These are phyloP conservation scores for Colletotrichum orbiculare DNA, from an alignment of 2,329 filamentous ascomycete species.

Conservation along the genomic window DNA sequence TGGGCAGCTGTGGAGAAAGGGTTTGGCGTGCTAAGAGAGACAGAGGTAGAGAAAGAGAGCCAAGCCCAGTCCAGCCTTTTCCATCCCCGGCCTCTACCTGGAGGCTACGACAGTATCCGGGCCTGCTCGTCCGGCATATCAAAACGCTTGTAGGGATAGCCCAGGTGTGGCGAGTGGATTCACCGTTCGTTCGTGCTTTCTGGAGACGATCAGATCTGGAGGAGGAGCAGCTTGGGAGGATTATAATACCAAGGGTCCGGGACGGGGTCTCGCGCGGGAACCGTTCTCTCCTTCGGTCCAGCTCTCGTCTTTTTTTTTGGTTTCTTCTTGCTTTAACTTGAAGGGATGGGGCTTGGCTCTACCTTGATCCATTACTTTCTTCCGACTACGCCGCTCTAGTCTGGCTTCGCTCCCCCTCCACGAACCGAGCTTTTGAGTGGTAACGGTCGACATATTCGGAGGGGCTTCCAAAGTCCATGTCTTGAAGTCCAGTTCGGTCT, in stretches of 20 bases:
- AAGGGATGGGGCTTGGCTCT: conserved; percentile 27
- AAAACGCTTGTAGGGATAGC: conserved; percentile 2
- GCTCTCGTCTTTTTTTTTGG: background rate
- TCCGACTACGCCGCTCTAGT: conserved; percentile 6
- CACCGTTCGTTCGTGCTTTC: background rate
- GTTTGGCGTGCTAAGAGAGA: background rate
- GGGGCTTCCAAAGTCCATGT: conserved; percentile 5
- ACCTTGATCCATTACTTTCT: background rate
- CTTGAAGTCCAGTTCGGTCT: background rate
- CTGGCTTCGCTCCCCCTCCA: background rate
- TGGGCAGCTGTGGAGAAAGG: conserved; percentile 10
- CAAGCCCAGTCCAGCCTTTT: background rate
- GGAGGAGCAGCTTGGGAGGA: background rate
- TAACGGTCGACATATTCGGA: too few species aligned
- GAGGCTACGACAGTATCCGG: too few species aligned
- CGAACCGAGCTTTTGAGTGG: too few species aligned
- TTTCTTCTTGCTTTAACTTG: conserved; percentile 7
- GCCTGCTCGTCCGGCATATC: conserved; percentile 2
- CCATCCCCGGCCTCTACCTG: background rate
- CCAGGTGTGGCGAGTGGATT: background rate
- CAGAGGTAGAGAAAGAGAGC: too few species aligned
- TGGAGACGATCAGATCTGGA: background rate
- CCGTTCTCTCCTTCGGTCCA: background rate
- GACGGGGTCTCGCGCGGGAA: conserved; percentile 10
- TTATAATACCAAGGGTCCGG: conserved; percentile 22